A percentile compares a stretch with the other conserved stretches of the same genome.
These are phyloP conservation scores for Triticum timopheevii DNA, from an alignment of 176 grass and related monocot species.

Conservation along the genomic window DNA sequence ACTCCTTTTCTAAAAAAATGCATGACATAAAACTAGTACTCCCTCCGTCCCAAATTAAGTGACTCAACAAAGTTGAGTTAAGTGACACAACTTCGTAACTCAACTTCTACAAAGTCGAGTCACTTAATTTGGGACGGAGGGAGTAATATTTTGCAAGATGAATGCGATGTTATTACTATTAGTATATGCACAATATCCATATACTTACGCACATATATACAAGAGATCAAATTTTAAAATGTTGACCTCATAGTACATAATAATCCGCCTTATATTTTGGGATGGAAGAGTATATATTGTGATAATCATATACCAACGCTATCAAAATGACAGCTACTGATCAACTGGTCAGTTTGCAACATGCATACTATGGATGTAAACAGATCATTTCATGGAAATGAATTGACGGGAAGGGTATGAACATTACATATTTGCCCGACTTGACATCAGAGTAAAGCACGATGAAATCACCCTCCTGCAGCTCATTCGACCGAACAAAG, in stretches of 20 bases:
- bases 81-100: too few relatives aligned
- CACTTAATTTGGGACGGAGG: too few relatives aligned
- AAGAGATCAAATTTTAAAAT: neutral
- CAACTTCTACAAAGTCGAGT: too few relatives aligned
- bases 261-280: too few relatives aligned
- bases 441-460: conserved; percentile 82
- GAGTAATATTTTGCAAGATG: neutral
- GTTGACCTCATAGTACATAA: too few relatives aligned
- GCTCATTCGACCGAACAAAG: conserved; percentile 74
- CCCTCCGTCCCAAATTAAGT: too few relatives aligned
- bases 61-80: too few relatives aligned
- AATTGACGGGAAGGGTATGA: neutral
- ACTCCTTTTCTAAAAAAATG: neutral
- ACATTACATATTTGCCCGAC: conserved; percentile 88
- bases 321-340: neutral
- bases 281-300: neutral
- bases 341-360: neutral
- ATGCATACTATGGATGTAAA: neutral
- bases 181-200: neutral
- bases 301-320: neutral
- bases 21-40: neutral
- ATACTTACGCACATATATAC: neutral
- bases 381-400: neutral
- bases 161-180: neutral
- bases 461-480: conserved; percentile 91